Base-by-base conservation (phyloP, 106 monocot genomes). In the Apostasia ramifera region DNA sequence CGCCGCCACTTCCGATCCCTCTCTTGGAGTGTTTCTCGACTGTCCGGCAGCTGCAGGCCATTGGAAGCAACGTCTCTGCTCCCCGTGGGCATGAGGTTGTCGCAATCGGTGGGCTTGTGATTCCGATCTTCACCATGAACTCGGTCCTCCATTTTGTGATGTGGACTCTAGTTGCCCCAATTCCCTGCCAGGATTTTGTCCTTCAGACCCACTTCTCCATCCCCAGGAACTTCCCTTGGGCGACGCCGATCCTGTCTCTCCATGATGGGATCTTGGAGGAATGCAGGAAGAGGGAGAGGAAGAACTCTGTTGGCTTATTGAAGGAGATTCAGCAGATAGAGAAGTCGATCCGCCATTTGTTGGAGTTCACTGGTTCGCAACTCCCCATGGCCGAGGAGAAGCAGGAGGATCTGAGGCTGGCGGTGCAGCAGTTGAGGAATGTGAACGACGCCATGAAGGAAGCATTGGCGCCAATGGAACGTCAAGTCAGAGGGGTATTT, bases 241-340 rank as follows among this genome's bases (percentile, higher is more conserved):
- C 77, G 2, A 64, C 58, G 40, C 54, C 80, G 3, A 3, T 90
- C 37, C 44, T 66, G 14, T 78, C 75, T 0, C 54, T 90, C 13
- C 80, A 83, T 14, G 90, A 90, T 12, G 63, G 48, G 56, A 83
- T 90, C 26, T 1, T 86, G 5, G 90, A 90, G 53, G 90, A 90
- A 69, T 83, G 78, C 26, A 90, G 81, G 81, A 81, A 59, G 78
- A 83, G 71, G 80, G 90, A 86, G 38, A 75, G 76, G 74, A 86
- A 70, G 71, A 78, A 78, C 42, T 78, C 82, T 4, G 65, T 44
- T 42, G 90, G 83, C 42, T 52, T 90, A 69, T 42, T 90, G 52
- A 90, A 71, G 76, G 90, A 90, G 73, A 80, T 90, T 9, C 74
- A 78, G 44, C 66, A 72, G 69, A 79, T 81, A 1, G 90, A 90